phyloP scores from a whole-genome alignment of 208 protist genomes.

The Entamoeba invadens region DNA sequence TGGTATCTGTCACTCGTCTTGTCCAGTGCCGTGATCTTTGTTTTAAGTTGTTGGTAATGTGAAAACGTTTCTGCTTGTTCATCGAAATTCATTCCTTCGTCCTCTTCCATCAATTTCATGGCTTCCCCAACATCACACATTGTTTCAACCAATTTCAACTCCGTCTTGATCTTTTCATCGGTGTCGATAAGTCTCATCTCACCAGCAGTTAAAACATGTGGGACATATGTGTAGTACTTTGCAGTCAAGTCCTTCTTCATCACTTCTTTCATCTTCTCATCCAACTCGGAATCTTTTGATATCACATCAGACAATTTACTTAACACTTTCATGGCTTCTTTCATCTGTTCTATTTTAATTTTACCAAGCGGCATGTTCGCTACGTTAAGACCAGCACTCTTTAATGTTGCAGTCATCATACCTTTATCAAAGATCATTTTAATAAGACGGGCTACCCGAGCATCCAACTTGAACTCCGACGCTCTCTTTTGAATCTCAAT shows the following conservation, averaged over 20 bases:
- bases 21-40: conserved; percentile 11
- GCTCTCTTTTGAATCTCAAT: neutral
- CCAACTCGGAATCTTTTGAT: neutral
- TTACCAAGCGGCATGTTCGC: conserved; percentile 40
- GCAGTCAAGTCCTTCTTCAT: conserved; percentile 11
- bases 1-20: neutral
- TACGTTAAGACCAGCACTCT: neutral
- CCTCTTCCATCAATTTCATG: conserved; percentile 14
- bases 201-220: conserved; percentile 22
- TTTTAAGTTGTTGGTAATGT: conserved; percentile 25
- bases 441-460: neutral
- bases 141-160: conserved; percentile 26
- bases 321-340: conserved; percentile 31
- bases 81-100: conserved; percentile 1
- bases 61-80: conserved; percentile 14
- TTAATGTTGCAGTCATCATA: neutral
- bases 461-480: neutral
- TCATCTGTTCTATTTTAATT: conserved; percentile 38
- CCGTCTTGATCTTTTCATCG: conserved; percentile 26
- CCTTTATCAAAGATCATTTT: neutral
- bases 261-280: neutral
- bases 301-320: conserved; percentile 11
- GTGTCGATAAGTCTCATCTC: conserved; percentile 23
- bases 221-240: conserved; percentile 38
- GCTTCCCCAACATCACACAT: conserved; percentile 31